Conservation (phyloP, 2,329 filamentous ascomycete species). For the Monosporascus sp. region DNA sequence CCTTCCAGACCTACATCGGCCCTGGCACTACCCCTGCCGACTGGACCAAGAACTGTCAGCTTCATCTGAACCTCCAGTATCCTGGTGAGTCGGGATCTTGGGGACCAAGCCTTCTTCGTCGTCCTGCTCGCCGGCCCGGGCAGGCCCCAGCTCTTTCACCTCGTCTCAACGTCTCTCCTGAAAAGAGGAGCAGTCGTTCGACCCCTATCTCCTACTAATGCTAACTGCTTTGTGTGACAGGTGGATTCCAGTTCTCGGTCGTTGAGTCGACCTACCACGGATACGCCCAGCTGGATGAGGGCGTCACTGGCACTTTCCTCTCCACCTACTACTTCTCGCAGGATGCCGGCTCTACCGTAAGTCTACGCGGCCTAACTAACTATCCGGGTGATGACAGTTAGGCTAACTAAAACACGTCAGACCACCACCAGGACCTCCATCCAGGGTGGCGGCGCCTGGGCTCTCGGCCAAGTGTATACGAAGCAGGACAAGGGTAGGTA, state of each 20-base stretch:
- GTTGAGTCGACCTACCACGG: conserved; percentile 44
- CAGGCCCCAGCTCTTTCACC: too few relatives aligned
- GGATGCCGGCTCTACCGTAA: conserved; percentile 34
- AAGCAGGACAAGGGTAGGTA: conserved; percentile 31
- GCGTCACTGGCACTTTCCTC: conserved; percentile 38
- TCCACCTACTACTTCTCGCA: conserved; percentile 44
- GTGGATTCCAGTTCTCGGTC: conserved; percentile 40
- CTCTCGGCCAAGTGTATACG: conserved; percentile 39
- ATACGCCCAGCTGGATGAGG: conserved; percentile 39
- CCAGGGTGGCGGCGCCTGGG: conserved; percentile 35
- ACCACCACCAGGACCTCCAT: conserved; percentile 39
- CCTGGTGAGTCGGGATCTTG: conserved; percentile 21
- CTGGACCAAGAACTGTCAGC: conserved; percentile 42
- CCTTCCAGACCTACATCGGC: conserved; percentile 42
- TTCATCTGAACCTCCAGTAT: conserved; percentile 40
- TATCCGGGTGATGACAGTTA: not conserved
- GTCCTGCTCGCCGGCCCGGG: not conserved
- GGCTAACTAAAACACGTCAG: conserved; percentile 9
- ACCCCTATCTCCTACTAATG: too few relatives aligned
- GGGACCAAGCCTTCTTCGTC: not conserved
- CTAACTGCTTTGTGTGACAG: not conserved
- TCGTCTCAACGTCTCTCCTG: too few relatives aligned
- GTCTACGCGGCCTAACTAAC: not conserved
- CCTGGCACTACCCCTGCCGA: conserved; percentile 31
- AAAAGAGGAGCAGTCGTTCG: too few relatives aligned